Evolutionary conservation across 78 protist genomes (phyloP).

Genomic region (Planoprotostelium fungivorum): DNA sequence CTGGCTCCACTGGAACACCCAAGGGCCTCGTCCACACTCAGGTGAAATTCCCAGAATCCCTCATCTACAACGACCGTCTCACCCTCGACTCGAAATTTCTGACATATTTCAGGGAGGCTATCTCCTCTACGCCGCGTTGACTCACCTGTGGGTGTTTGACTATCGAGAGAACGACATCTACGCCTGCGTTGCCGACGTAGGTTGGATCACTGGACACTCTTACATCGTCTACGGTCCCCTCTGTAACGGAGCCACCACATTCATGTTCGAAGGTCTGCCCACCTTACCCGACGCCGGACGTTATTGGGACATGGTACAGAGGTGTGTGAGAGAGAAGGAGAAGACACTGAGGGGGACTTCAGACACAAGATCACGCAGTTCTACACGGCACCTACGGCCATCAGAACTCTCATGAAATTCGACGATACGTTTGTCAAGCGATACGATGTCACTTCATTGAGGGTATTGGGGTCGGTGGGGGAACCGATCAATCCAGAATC

Average conservation of each 20-base stretch:
- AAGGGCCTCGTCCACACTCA: conserved; percentile 42
- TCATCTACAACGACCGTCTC: no score
- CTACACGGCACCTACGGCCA: conserved; percentile 73
- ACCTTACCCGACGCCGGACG: conserved; percentile 54
- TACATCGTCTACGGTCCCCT: conserved; percentile 41
- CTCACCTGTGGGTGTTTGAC: conserved; percentile 48
- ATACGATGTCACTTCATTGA: conserved; percentile 48
- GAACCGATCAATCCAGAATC: conserved; percentile 94
- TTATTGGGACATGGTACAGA: conserved; percentile 38
- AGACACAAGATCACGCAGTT: conserved; percentile 26
- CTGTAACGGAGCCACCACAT: conserved; percentile 29
- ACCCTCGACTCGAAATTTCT: no score
- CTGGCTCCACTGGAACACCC: conserved; percentile 82
- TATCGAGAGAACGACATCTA: conserved; percentile 35
- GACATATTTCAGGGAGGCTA: conserved; percentile 65
- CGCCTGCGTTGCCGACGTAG: conserved; percentile 45
- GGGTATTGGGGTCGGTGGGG: conserved; percentile 91
- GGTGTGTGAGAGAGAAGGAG: no score
- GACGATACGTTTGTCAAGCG: conserved; percentile 65
- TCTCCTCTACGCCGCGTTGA: conserved; percentile 75
- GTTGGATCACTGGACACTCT: conserved; percentile 69
- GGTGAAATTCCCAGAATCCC: conserved; percentile 6
- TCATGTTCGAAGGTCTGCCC: conserved; percentile 62
- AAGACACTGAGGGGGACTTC: no score
- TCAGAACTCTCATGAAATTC: conserved; percentile 73